phyloP scores from a whole-genome alignment of 768 basidiomycete genomes.

The Amanita muscaria region DNA sequence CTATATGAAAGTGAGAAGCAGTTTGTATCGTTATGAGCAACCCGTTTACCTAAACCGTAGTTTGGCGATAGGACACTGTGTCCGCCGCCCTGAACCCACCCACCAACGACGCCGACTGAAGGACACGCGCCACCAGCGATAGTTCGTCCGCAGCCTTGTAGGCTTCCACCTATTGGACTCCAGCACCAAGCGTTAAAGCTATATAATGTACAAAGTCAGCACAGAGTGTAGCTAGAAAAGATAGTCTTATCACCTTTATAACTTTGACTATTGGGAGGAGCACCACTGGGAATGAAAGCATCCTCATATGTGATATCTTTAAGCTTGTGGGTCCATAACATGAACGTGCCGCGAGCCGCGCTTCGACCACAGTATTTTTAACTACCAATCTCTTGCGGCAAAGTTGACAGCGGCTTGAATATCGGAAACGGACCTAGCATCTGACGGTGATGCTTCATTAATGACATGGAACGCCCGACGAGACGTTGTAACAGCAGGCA shows the following conservation, averaged over 20 bases:
- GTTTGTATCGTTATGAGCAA: too few relatives aligned
- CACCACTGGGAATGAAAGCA: constrained; percentile 26
- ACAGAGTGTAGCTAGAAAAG: not conserved
- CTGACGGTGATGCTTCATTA: constrained; percentile 35
- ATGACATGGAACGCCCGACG: constrained; percentile 28
- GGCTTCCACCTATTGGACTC: constrained; percentile 37
- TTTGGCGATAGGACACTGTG: not conserved
- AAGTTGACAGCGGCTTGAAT: constrained; percentile 22
- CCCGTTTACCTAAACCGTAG: not conserved
- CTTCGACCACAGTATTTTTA: constrained; percentile 39
- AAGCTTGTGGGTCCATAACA: constrained; percentile 33
- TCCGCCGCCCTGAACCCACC: constrained; percentile 41
- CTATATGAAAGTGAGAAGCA: constrained; percentile 14
- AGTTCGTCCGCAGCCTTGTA: constrained; percentile 29
- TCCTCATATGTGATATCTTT: constrained; percentile 24
- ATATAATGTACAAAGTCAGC: not conserved
- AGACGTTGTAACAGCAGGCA: constrained; percentile 41
- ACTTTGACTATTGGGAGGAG: constrained; percentile 9
- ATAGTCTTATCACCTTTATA: constrained; percentile 2
- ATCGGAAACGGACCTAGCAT: constrained; percentile 29
- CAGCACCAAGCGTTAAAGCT: constrained; percentile 30
- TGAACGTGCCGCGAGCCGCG: constrained; percentile 28
- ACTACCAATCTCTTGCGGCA: constrained; percentile 20
- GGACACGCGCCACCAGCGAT: constrained; percentile 35
- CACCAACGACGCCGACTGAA: constrained; percentile 38